Base-by-base conservation (phyloP, 2,329 filamentous ascomycete species). In the Pleoardoris graminearum region DNA sequence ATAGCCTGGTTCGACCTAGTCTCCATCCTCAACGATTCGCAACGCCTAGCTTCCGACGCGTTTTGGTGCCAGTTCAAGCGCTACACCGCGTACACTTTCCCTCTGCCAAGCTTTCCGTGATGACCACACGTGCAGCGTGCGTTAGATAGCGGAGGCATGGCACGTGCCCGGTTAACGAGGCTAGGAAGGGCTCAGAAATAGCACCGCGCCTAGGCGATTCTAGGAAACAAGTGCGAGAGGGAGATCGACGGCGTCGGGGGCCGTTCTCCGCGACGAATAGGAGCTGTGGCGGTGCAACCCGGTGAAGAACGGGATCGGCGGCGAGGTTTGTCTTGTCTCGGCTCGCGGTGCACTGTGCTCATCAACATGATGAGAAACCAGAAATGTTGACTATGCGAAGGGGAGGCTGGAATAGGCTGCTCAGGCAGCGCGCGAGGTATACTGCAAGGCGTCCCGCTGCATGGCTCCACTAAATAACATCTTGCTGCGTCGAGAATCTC, bases 281-380 rank as follows among this genome's bases (percentile, higher is more conserved):
- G 14, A 21, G 8, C 10, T 29, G 44, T 37, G 32, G 44, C 44
- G 33, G 32, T 47, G 44, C 44, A 21, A 47, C 37, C 44, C 22
- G 44, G 44, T 47, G 44, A 47, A 33, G 22, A 47, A 47, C 44
- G 44, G 21, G 44, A 47, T 37, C 44, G 44, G 21, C 44, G 33
- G 38, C 43, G 43, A 46, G 30, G 19, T 10, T 46, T 17, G 29
- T 17, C 27, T 32, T 17, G 4, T 45, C 11, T 19, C 11, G 38
- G 7, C 32, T 7, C 23, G 23, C n/a, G 38, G n/a, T n/a, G n/a
- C n/a, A n/a, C n/a, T n/a, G n/a, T n/a, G n/a, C n/a, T n/a, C n/a
- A n/a, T n/a, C n/a, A n/a, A n/a, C n/a, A 22, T 29, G 23, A 12
- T 7, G n/a, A 36, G 16, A 36, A 36, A 17, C 33, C 4, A 7